A percentile compares a stretch with the other conserved stretches of the same genome.
Conservation (phyloP, 78 protist genomes). For the Isochrysis galbana region DNA sequence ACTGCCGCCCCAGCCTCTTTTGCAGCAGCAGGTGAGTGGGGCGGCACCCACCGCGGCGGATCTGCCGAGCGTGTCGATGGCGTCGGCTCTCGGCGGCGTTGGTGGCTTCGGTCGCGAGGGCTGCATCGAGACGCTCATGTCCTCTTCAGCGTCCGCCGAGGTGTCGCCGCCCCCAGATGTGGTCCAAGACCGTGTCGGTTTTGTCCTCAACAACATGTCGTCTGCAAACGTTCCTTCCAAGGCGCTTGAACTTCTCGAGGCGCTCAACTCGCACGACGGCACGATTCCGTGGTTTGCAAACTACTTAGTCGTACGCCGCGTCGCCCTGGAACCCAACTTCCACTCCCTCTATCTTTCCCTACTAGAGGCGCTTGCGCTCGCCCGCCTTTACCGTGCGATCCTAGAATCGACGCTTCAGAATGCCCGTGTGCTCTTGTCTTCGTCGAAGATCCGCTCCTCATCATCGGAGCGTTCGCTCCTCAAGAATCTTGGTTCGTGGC, state of each 20-base stretch:
- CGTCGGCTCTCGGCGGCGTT: not conserved
- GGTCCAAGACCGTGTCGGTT: slow-evolving; percentile 79
- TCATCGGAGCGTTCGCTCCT: slow-evolving; percentile 80
- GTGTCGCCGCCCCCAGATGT: slow-evolving; percentile 43
- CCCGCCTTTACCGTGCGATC: slow-evolving; percentile 42
- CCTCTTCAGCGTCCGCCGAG: not conserved
- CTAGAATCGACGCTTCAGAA: slow-evolving; percentile 1
- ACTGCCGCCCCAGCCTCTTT: not conserved
- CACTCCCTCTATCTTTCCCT: slow-evolving; percentile 77
- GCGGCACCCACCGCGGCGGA: not conserved
- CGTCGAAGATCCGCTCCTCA: slow-evolving; percentile 63
- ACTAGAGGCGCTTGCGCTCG: slow-evolving; percentile 55
- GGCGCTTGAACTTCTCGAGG: slow-evolving; percentile 23
- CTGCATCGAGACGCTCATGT: not conserved
- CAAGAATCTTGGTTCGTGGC: slow-evolving; percentile 94
- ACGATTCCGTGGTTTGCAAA: slow-evolving; percentile 69
- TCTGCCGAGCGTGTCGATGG: not conserved
- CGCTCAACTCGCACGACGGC: slow-evolving; percentile 41
- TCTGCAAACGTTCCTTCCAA: not conserved
- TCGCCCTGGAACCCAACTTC: slow-evolving; percentile 86
- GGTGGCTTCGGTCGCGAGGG: not conserved
- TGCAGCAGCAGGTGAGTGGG: too few species aligned
- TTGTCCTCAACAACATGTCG: slow-evolving; percentile 91
- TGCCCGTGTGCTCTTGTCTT: slow-evolving; percentile 46
- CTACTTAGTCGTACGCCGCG: slow-evolving; percentile 89